phyloP scores from a whole-genome alignment of 441 rosid genomes.

The Jatropha multifida region DNA sequence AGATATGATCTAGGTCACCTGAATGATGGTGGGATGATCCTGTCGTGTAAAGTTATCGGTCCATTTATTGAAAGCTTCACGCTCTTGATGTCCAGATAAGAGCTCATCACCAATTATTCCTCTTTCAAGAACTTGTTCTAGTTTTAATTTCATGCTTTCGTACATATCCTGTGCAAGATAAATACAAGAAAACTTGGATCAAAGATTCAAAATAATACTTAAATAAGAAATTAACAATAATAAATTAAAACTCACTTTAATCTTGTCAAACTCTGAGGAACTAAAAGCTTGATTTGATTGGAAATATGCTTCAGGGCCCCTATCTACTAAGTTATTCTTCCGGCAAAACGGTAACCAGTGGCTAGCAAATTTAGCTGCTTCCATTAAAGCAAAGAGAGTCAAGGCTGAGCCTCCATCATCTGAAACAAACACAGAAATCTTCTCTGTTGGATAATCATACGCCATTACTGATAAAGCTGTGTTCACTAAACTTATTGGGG shows the following conservation, averaged over 20 bases:
- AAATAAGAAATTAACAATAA: no score
- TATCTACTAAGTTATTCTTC: slow-evolving; percentile 26
- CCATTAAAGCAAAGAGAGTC: slow-evolving; percentile 61
- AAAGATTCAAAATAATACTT: no score
- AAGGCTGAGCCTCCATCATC: slow-evolving; percentile 63
- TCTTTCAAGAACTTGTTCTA: slow-evolving; percentile 42
- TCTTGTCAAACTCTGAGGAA: slow-evolving; percentile 30
- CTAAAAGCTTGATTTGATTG: slow-evolving; percentile 14
- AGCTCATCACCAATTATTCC: slow-evolving; percentile 46
- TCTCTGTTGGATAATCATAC: slow-evolving; percentile 69
- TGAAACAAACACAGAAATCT: slow-evolving; percentile 57
- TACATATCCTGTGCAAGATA: slow-evolving; percentile 38
- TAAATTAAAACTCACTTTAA: slow-evolving; percentile 43
- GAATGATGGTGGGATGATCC: slow-evolving; percentile 61
- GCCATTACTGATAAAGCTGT: slow-evolving; percentile 78
- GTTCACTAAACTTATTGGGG: slow-evolving; percentile 66
- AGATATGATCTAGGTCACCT: slow-evolving; percentile 34
- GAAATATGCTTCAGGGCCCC: slow-evolving; percentile 46
- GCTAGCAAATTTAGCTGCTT: slow-evolving; percentile 54
- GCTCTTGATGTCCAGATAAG: slow-evolving; percentile 25
- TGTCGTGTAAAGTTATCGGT: slow-evolving; percentile 47
- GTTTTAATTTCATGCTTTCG: slow-evolving; percentile 52
- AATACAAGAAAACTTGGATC: no score
- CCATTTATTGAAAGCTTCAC: slow-evolving; percentile 45
- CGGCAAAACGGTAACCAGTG: slow-evolving; percentile 57